phyloP scores from a whole-genome alignment of 202 grass and related monocot genomes.

The Schoenoplectus triqueter region DNA sequence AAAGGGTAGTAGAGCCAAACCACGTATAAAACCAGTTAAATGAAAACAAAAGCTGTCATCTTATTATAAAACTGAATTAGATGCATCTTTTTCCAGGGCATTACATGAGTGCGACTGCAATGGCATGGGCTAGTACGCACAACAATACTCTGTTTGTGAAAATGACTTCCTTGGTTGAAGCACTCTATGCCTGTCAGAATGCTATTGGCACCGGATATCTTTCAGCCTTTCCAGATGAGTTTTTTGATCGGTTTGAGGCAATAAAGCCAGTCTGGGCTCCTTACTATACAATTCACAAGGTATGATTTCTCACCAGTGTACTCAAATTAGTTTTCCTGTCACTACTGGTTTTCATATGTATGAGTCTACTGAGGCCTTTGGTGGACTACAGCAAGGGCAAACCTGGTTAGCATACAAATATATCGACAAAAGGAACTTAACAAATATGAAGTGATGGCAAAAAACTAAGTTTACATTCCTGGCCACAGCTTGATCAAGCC shows the following conservation, averaged over 20 bases:
- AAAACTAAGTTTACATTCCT: not conserved
- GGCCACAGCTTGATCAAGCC: not conserved
- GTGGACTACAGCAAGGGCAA: not conserved
- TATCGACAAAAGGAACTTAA: not conserved
- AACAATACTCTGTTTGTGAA: slow-evolving; percentile 57
- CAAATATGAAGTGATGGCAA: slow-evolving; percentile 8
- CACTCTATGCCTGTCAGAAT: slow-evolving; percentile 66
- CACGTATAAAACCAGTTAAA: not conserved
- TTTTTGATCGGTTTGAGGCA: slow-evolving; percentile 94
- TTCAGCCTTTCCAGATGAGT: slow-evolving; percentile 86
- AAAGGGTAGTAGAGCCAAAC: not conserved
- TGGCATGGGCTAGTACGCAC: slow-evolving; percentile 88
- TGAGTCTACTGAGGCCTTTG: not conserved
- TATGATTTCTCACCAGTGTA: not conserved
- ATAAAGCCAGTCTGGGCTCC: slow-evolving; percentile 80
- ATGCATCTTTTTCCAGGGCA: slow-evolving; percentile 59
- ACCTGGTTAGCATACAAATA: not conserved
- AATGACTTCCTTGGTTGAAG: slow-evolving; percentile 72
- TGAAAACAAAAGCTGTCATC: not conserved
- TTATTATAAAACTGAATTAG: not conserved
- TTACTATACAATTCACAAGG: slow-evolving; percentile 99
- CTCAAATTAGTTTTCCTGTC: not conserved
- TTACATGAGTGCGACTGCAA: slow-evolving; percentile 81
- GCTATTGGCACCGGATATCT: slow-evolving; percentile 77
- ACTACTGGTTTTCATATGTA: not conserved